A percentile compares a stretch with the other conserved stretches of the same genome.
These are phyloP conservation scores for Phytophthora litchii DNA, from an alignment of 352 stramenopile genomes.

Conservation along the genomic window DNA sequence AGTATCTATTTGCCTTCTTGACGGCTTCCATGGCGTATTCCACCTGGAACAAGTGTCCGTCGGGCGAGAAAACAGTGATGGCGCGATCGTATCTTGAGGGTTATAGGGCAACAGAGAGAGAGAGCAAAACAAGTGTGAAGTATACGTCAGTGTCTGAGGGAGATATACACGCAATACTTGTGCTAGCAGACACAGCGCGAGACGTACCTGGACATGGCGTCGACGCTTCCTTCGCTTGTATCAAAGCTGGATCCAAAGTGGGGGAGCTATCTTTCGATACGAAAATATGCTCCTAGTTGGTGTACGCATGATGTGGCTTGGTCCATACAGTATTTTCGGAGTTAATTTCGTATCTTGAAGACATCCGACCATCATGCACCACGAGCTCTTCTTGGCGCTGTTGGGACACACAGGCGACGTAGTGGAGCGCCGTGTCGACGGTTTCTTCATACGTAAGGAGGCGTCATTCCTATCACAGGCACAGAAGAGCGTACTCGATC, in stretches of 20 bases:
- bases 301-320: too few relatives aligned
- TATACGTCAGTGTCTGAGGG: not conserved
- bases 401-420: slow-evolving; percentile 72
- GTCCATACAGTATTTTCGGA: slow-evolving; percentile 2
- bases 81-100: slow-evolving; percentile 96
- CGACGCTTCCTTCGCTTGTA: slow-evolving; percentile 11
- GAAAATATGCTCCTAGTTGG: too few relatives aligned
- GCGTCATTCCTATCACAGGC: slow-evolving; percentile 51
- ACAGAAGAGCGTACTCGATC: slow-evolving; percentile 61
- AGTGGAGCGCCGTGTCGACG: slow-evolving; percentile 52
- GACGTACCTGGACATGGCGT: slow-evolving; percentile 46
- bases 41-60: slow-evolving; percentile 99
- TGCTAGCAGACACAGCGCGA: not conserved
- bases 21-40: slow-evolving; percentile 99
- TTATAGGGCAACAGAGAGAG: not conserved
- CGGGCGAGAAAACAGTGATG: slow-evolving; percentile 99
- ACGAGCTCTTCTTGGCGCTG: slow-evolving; percentile 81
- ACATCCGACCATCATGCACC: slow-evolving; percentile 53
- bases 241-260: slow-evolving; percentile 35
- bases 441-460: slow-evolving; percentile 61
- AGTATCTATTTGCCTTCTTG: slow-evolving; percentile 79
- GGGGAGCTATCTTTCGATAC: slow-evolving; percentile 23
- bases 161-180: not conserved
- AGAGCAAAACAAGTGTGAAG: not conserved
- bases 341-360: slow-evolving; percentile 11